Evolutionary conservation across 768 basidiomycete species (phyloP).

Genomic region (Boletellus sp.): DNA sequence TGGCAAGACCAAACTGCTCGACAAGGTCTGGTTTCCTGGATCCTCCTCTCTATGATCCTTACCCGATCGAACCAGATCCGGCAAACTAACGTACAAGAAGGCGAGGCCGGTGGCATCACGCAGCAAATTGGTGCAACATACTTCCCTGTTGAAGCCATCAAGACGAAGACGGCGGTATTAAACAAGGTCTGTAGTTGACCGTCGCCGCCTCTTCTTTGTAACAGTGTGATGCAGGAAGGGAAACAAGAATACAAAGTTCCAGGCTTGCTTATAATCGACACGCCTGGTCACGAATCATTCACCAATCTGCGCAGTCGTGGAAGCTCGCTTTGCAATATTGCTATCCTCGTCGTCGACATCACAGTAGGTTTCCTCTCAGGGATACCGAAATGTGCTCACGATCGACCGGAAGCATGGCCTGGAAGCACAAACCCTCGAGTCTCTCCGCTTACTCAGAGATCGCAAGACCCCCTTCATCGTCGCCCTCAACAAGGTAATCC

Average conservation of each 20-base stretch:
- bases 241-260: slow-evolving; percentile 93
- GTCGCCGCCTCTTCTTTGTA: slow-evolving; percentile 3
- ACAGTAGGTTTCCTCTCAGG: slow-evolving; percentile 53
- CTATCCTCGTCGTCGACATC: slow-evolving; percentile 98
- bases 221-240: slow-evolving; percentile 50
- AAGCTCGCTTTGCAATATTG: slow-evolving; percentile 97
- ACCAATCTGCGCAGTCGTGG: slow-evolving; percentile 94
- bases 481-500: slow-evolving; percentile 84
- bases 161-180: slow-evolving; percentile 88
- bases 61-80: slow-evolving; percentile 64
- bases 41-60: slow-evolving; percentile 1
- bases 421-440: slow-evolving; percentile 97
- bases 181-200: slow-evolving; percentile 57
- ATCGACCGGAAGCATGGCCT: slow-evolving; percentile 73
- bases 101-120: slow-evolving; percentile 99
- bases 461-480: slow-evolving; percentile 98
- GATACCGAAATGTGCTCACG: slow-evolving; percentile 1
- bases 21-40: slow-evolving; percentile 61
- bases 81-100: slow-evolving; percentile 99
- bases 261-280: slow-evolving; percentile 94
- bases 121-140: slow-evolving; percentile 99
- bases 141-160: slow-evolving; percentile 95
- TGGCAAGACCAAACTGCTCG: slow-evolving; percentile 95
- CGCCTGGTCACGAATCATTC: slow-evolving; percentile 99
- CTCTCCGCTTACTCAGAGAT: slow-evolving; percentile 84